Percentiles rank a stretch among this genome's conserved stretches.
Evolutionary conservation across 257 asterid species (phyloP).

Genomic region (Salvia rosmarinus): DNA sequence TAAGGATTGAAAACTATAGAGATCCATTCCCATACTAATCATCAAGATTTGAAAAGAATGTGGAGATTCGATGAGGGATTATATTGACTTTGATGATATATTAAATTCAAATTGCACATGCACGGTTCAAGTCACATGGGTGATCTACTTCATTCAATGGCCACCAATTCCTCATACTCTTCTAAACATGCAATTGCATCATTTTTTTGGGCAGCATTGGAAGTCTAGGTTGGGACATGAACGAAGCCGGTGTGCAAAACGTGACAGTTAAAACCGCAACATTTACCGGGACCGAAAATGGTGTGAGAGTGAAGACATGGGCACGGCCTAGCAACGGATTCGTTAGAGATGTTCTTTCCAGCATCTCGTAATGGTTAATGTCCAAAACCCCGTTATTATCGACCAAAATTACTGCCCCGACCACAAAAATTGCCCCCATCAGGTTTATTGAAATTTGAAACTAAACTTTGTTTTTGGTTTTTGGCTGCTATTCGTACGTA

Average conservation of each 20-base stretch:
- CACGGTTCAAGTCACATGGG: too few species aligned
- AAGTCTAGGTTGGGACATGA: constrained; percentile 54
- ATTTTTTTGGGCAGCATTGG: constrained; percentile 53
- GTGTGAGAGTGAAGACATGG: constrained; percentile 69
- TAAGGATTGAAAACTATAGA: too few species aligned
- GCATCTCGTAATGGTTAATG: constrained; percentile 48
- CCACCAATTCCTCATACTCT: too few species aligned
- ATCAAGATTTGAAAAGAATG: too few species aligned
- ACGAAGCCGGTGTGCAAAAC: constrained; percentile 64
- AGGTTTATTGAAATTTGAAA: constrained; percentile 28
- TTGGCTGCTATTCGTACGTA: too few species aligned
- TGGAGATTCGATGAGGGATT: too few species aligned
- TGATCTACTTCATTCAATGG: too few species aligned
- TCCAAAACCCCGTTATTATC: constrained; percentile 57
- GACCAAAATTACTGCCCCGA: constrained; percentile 67
- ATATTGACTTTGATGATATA: too few species aligned
- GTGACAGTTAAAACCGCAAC: constrained; percentile 53
- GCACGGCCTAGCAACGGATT: constrained; percentile 65
- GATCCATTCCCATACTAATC: too few species aligned
- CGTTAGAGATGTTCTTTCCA: constrained; percentile 45
- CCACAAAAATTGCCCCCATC: constrained; percentile 40
- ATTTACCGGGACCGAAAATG: constrained; percentile 57
- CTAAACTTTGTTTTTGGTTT: too few species aligned
- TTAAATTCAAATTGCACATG: too few species aligned
- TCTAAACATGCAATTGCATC: too few species aligned